Evolutionary conservation across 257 asterid species (phyloP).

Genomic region (Jasminum sambac): DNA sequence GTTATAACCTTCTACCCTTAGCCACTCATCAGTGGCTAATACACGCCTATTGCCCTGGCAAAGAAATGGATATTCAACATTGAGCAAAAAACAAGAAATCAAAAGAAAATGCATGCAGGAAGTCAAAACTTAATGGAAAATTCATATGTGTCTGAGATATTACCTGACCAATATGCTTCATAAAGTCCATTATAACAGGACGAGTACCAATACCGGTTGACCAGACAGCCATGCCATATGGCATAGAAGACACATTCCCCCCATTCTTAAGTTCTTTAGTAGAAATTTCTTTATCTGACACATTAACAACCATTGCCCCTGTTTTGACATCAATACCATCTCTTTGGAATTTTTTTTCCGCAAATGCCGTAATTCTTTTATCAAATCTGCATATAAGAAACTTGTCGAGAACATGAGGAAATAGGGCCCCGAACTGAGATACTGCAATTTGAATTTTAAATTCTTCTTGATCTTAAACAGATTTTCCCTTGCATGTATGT

Average conservation of each 20-base stretch:
- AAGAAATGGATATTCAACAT: conserved; percentile 15
- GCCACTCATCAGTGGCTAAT: conserved; percentile 94
- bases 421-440: conserved; percentile 4
- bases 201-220: conserved; percentile 98
- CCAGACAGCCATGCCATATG: conserved; percentile 99
- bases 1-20: conserved; percentile 75
- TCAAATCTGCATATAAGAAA: conserved; percentile 70
- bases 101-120: neutral
- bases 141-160: conserved; percentile 16
- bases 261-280: conserved; percentile 76
- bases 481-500: neutral
- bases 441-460: conserved; percentile 13
- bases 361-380: conserved; percentile 92
- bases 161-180: conserved; percentile 98
- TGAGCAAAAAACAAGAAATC: conserved; percentile 14
- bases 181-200: conserved; percentile 78
- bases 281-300: conserved; percentile 77
- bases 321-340: conserved; percentile 88
- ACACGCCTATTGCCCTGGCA: conserved; percentile 75
- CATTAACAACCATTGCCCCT: conserved; percentile 90
- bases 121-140: conserved; percentile 7
- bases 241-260: conserved; percentile 60
- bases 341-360: conserved; percentile 83
- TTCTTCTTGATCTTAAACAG: neutral
- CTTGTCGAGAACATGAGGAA: conserved; percentile 20